Base-by-base conservation (phyloP, 1,139 yeast genomes). In the Diutina neorugosa region DNA sequence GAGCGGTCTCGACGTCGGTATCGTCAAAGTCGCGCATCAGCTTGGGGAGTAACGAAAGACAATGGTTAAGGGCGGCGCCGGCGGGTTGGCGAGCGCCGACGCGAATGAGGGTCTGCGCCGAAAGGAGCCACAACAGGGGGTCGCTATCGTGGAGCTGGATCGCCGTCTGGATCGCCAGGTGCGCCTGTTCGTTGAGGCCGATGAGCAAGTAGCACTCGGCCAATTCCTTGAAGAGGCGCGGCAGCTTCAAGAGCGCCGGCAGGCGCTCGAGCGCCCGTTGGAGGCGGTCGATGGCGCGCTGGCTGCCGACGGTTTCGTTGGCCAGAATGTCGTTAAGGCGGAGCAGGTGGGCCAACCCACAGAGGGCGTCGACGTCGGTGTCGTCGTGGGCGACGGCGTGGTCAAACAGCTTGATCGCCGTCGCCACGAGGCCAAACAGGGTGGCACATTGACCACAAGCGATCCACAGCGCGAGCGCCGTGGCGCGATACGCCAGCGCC, bases 111-210 rank as follows among this genome's bases (percentile, higher is more conserved):
- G 74, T 69, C 58, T 76, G 80, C 2, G 82, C 82, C 51, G 71
- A 68, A 18, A 76, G 60, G 4, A 78, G 61, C 74, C 81, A 73
- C 41, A 77, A 60, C 25, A 71, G 63, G 0, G 82, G 71, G 57
- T 78, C 78, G 44, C 63, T 63, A 2, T 73, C 71, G n/a, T 67
- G 58, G 19, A 73, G 58, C 52, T 69, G 72, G n/a, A 78, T 62
- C 0, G 81, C 80, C 23, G 75, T 68, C 53, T 69, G 73, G 19
- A 77, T 67, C 2, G 78, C 67, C 55, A 70, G 74, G 58, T 77
- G 80, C 0, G 84, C 81, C 56, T 77, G 80, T 52, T 77, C 81
- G 53, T 68, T 69, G 55, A 77, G 70, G 41, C 78, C 75, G 11
- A 77, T 60, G 20, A 72, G 62, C 27, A 78, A 59, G 59, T 78